These are phyloP conservation scores for Arthroderma sp. DNA, from an alignment of 2,329 filamentous ascomycete species.

Conservation along the genomic window DNA sequence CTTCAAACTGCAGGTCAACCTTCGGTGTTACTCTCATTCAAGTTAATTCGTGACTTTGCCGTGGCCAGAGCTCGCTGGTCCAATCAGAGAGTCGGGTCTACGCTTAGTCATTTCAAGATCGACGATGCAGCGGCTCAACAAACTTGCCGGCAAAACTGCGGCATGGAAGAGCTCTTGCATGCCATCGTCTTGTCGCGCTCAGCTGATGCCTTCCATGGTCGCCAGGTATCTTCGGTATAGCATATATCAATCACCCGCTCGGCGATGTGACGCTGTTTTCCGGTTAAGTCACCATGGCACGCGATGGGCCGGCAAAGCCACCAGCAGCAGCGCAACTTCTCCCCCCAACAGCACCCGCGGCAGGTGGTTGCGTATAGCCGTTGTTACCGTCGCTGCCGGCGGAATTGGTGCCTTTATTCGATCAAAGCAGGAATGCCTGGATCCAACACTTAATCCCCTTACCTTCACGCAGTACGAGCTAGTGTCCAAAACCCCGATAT, in stretches of 20 bases:
- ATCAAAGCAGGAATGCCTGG: slow-evolving; percentile 16
- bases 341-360: slow-evolving; percentile 12
- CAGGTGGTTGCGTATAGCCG: slow-evolving; percentile 23
- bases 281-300: background rate
- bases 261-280: background rate
- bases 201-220: background rate
- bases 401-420: slow-evolving; percentile 25
- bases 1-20: too few relatives aligned
- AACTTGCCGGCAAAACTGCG: too few relatives aligned
- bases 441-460: slow-evolving; percentile 21
- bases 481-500: slow-evolving; percentile 30
- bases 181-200: too few relatives aligned
- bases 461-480: slow-evolving; percentile 31
- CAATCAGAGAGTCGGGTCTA: too few relatives aligned
- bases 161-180: too few relatives aligned
- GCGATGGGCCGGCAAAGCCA: background rate
- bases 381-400: slow-evolving; percentile 23
- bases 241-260: background rate
- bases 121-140: too few relatives aligned
- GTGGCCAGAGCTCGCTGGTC: too few relatives aligned
- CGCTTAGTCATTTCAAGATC: too few relatives aligned
- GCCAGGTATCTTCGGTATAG: background rate
- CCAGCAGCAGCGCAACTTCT: background rate
- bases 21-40: too few relatives aligned
- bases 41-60: too few relatives aligned